phyloP scores from a whole-genome alignment of 768 basidiomycete genomes.

The Scleroderma bovista region DNA sequence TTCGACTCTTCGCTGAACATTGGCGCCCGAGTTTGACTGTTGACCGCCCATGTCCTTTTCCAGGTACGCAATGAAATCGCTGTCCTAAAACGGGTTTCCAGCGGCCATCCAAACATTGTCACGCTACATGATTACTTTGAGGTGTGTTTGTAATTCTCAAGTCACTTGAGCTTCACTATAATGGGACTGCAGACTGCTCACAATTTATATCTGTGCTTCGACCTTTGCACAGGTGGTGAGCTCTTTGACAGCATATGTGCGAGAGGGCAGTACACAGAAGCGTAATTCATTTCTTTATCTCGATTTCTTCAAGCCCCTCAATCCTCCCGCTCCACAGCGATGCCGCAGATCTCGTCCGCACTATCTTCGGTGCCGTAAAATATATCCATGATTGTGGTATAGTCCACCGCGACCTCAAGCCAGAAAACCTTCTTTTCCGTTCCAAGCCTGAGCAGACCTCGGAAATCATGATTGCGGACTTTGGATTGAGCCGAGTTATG shows the following conservation, averaged over 20 bases:
- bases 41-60: constrained; percentile 5
- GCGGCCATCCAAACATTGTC: constrained; percentile 85
- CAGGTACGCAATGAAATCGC: constrained; percentile 97
- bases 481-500: constrained; percentile 88
- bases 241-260: constrained; percentile 99
- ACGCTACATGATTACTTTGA: constrained; percentile 96
- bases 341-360: constrained; percentile 82
- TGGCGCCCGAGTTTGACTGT: constrained; percentile 9
- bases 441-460: constrained; percentile 76
- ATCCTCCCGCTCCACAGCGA: constrained; percentile 53
- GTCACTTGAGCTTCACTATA: not conserved
- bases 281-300: constrained; percentile 40
- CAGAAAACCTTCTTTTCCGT: constrained; percentile 96
- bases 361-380: constrained; percentile 80
- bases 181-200: constrained; percentile 60
- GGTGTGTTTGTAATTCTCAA: constrained; percentile 35
- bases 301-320: constrained; percentile 9
- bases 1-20: no score
- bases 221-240: constrained; percentile 95
- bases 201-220: constrained; percentile 92
- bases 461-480: constrained; percentile 96
- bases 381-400: constrained; percentile 91
- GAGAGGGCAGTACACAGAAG: constrained; percentile 94
- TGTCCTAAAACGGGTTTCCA: constrained; percentile 90
- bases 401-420: constrained; percentile 96